Percentiles rank a stretch among this genome's conserved stretches.
phyloP scores from a whole-genome alignment of 106 monocot species.

The Dendrobium catenatum region DNA sequence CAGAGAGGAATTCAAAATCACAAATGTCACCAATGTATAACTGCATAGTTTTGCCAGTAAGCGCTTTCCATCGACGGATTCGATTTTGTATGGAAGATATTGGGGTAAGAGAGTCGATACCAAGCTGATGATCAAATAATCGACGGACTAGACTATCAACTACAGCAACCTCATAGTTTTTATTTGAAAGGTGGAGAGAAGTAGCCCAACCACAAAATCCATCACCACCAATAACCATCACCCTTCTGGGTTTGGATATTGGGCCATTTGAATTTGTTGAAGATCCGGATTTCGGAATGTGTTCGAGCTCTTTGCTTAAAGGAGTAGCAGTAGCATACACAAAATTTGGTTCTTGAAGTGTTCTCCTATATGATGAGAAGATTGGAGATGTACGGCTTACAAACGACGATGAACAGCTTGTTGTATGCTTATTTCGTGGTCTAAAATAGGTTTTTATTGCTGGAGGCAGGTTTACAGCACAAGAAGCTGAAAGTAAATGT shows the following conservation, averaged over 20 bases:
- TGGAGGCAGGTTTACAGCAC: conserved; percentile 26
- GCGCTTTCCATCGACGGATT: conserved; percentile 68
- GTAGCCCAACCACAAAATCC: conserved; percentile 99
- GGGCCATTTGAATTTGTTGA: conserved; percentile 12
- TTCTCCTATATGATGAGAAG: conserved; percentile 11
- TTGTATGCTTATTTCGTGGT: conserved; percentile 1
- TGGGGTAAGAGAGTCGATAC: conserved; percentile 85
- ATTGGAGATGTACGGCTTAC: conserved; percentile 15
- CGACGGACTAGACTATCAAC: conserved; percentile 87
- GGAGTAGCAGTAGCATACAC: conserved; percentile 37
- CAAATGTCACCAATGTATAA: conserved; percentile 87
- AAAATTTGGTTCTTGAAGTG: neutral
- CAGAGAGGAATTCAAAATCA: conserved; percentile 91
- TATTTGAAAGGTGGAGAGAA: conserved; percentile 91
- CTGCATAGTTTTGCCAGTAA: conserved; percentile 72
- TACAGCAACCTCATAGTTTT: conserved; percentile 81
- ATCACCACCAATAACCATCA: conserved; percentile 97
- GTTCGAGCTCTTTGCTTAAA: conserved; percentile 19
- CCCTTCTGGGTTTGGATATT: conserved; percentile 52
- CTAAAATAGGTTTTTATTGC: conserved; percentile 17
- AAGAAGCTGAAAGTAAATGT: conserved; percentile 36
- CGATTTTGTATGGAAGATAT: conserved; percentile 82
- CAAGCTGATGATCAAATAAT: conserved; percentile 90
- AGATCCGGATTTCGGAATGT: neutral
- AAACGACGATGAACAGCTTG: conserved; percentile 12